Percentiles rank a stretch among this genome's conserved stretches.
Evolutionary conservation across 2,329 filamentous ascomycete species (phyloP).

Genomic region (Trichoderma gracile): DNA sequence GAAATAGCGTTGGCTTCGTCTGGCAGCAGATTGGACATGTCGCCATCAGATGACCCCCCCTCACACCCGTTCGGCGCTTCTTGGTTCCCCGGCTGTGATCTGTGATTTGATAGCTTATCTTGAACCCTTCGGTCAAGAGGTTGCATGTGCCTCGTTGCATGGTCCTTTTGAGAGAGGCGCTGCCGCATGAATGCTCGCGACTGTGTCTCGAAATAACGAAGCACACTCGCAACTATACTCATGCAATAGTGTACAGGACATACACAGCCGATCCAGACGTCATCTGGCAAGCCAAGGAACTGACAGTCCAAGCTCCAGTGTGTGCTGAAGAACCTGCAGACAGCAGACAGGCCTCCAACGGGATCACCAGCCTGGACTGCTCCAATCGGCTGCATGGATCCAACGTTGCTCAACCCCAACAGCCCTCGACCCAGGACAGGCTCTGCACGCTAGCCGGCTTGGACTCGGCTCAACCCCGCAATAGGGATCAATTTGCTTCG

Average conservation of each 20-base stretch:
- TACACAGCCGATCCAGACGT: no score
- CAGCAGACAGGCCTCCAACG: slow-evolving; percentile 13
- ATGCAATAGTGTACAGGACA: no score
- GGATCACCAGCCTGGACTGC: not conserved
- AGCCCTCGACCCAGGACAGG: slow-evolving; percentile 5
- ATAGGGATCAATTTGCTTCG: slow-evolving; percentile 8
- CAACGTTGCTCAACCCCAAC: not conserved
- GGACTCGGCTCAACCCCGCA: slow-evolving; percentile 3
- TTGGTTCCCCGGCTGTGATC: not conserved
- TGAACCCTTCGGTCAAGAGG: no score
- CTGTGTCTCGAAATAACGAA: no score
- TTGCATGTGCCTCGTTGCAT: not conserved
- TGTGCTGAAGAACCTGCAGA: not conserved
- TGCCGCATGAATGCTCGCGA: no score
- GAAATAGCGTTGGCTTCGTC: not conserved
- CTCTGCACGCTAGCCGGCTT: slow-evolving; percentile 1
- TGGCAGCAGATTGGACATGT: not conserved
- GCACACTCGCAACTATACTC: no score
- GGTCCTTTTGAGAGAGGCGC: no score
- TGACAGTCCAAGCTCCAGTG: not conserved
- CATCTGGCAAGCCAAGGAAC: no score
- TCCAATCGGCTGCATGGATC: slow-evolving; percentile 11
- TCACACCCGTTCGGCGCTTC: not conserved
- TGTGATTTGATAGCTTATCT: not conserved
- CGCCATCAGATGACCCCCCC: not conserved